Evolutionary conservation across 768 basidiomycete genomes (phyloP).

Genomic region (Mycena latifolia): DNA sequence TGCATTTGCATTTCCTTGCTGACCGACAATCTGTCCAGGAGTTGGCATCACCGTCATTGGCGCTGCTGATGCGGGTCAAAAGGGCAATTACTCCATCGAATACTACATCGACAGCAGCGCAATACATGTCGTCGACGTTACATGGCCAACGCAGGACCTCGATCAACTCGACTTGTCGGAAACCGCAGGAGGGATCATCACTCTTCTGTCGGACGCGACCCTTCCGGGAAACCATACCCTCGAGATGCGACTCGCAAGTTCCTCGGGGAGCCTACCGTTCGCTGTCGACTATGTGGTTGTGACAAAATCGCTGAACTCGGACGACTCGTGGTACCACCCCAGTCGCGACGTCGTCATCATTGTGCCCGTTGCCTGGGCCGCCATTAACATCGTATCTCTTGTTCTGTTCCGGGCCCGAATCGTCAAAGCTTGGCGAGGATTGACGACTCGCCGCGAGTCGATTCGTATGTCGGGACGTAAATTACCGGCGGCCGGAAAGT

Average conservation of each 20-base stretch:
- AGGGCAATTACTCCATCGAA: slow-evolving; percentile 13
- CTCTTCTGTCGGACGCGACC: slow-evolving; percentile 3
- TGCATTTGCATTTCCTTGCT: background rate
- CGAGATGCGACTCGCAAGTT: background rate
- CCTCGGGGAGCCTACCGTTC: background rate
- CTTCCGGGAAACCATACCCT: slow-evolving; percentile 14
- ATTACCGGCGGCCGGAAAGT: no score
- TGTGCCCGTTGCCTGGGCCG: no score
- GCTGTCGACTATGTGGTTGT: slow-evolving; percentile 14
- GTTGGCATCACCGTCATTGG: background rate
- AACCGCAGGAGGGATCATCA: slow-evolving; percentile 9
- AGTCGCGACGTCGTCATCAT: no score
- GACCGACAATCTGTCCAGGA: no score
- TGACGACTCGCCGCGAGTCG: no score
- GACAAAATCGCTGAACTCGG: background rate
- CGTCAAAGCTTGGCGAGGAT: no score
- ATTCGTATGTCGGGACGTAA: no score
- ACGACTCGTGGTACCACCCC: slow-evolving; percentile 14
- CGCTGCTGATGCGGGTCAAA: background rate
- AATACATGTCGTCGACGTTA: slow-evolving; percentile 5
- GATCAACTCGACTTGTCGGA: background rate
- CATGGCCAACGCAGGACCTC: slow-evolving; percentile 6
- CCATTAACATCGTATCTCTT: no score
- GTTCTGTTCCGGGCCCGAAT: no score
- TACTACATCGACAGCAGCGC: slow-evolving; percentile 15